phyloP scores from a whole-genome alignment of 2,329 filamentous ascomycete species.

The Calonectria pteridis region DNA sequence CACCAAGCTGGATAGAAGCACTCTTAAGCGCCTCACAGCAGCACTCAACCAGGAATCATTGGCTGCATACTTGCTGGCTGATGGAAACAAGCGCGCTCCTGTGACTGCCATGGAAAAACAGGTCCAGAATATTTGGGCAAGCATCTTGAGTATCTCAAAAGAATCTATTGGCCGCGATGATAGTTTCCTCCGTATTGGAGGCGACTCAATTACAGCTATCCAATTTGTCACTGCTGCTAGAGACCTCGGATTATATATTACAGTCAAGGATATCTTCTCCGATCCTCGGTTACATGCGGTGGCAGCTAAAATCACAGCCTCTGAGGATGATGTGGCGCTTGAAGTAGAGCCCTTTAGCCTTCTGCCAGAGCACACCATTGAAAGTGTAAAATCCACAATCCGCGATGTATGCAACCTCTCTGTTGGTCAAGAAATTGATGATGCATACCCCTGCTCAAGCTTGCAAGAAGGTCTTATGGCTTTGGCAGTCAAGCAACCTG shows the following conservation, averaged over 20 bases:
- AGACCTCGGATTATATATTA: conserved; percentile 53
- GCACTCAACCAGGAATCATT: background rate
- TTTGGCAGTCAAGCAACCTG: conserved; percentile 11
- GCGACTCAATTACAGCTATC: conserved; percentile 63
- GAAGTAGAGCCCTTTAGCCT: background rate
- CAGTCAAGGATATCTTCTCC: conserved; percentile 59
- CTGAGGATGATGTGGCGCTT: background rate
- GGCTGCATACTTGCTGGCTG: background rate
- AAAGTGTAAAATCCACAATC: background rate
- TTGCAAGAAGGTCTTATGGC: conserved; percentile 13
- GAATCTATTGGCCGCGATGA: conserved; percentile 55
- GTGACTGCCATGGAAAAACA: conserved; percentile 23
- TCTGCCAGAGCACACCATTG: background rate
- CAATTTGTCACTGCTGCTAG: conserved; percentile 59
- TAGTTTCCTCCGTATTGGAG: conserved; percentile 63
- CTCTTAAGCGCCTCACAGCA: conserved; percentile 12
- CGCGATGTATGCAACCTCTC: background rate
- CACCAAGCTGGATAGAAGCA: conserved; percentile 30
- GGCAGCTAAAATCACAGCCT: conserved; percentile 32
- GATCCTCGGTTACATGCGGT: conserved; percentile 4
- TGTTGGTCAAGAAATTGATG: conserved; percentile 43
- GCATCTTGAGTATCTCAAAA: conserved; percentile 48
- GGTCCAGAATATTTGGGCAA: conserved; percentile 53
- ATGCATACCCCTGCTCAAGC: conserved; percentile 17
- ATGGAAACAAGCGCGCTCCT: conserved; percentile 4